Evolutionary conservation across 164 flowering plant species (phyloP).

Genomic region (Protea cynaroides): DNA sequence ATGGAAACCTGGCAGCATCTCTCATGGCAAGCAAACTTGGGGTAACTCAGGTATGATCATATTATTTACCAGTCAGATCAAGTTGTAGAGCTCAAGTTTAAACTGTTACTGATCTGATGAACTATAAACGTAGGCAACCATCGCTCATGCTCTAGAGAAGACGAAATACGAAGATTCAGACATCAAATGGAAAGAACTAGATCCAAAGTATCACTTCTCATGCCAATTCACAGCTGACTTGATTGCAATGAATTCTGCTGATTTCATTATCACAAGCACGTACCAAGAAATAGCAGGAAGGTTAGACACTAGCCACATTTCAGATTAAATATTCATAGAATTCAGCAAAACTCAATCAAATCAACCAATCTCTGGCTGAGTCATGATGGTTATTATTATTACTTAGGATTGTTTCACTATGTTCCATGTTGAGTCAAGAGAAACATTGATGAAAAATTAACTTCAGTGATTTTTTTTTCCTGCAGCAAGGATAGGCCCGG

Average conservation of each 20-base stretch:
- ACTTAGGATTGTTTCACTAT: neutral
- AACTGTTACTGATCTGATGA: neutral
- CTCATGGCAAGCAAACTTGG: slow-evolving; percentile 81
- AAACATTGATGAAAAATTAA: neutral
- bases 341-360: no score
- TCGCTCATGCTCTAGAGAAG: slow-evolving; percentile 97
- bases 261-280: slow-evolving; percentile 97
- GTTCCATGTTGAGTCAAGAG: neutral
- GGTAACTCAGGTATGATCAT: slow-evolving; percentile 53
- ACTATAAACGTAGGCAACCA: slow-evolving; percentile 55
- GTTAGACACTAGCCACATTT: slow-evolving; percentile 21
- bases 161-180: slow-evolving; percentile 97
- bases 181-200: slow-evolving; percentile 73
- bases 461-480: neutral
- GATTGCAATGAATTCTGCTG: slow-evolving; percentile 85
- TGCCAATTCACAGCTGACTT: slow-evolving; percentile 93
- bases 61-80: neutral
- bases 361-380: no score
- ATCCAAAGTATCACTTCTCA: slow-evolving; percentile 85
- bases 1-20: slow-evolving; percentile 89
- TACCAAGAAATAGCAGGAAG: slow-evolving; percentile 98
- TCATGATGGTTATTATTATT: no score
- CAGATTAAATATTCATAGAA: neutral
- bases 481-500: slow-evolving; percentile 85
- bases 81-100: neutral